A percentile compares a stretch with the other conserved stretches of the same genome.
phyloP scores from a whole-genome alignment of 805 yeast genomes.

The Saturnispora sekii region DNA sequence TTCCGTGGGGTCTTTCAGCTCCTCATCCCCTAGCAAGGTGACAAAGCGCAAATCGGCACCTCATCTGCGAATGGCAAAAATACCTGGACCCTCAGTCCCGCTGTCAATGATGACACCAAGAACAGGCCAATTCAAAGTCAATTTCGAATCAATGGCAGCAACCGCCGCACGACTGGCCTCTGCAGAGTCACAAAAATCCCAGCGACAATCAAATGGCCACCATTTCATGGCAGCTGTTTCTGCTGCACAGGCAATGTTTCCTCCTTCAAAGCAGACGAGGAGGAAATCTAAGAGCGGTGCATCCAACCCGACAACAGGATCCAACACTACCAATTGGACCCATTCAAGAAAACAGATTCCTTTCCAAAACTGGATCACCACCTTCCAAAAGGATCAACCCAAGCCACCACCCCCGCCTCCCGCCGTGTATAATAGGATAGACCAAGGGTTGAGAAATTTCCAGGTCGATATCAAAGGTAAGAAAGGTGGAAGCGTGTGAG shows the following conservation, averaged over 20 bases:
- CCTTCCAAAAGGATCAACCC: conserved; percentile 24
- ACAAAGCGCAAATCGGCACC: neutral
- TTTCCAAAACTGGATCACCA: conserved; percentile 24
- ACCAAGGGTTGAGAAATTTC: conserved; percentile 27
- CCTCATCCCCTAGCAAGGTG: too few species aligned
- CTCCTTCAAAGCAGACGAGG: neutral
- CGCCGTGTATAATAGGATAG: conserved; percentile 21
- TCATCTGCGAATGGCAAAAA: neutral
- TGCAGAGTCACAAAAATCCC: neutral
- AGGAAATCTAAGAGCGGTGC: neutral
- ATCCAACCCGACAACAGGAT: neutral
- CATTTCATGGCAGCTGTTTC: neutral
- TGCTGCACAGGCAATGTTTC: conserved; percentile 4
- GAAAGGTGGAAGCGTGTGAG: neutral
- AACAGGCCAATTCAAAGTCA: neutral
- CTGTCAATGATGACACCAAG: too few species aligned
- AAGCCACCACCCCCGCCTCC: conserved; percentile 20
- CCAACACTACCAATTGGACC: neutral
- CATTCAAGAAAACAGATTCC: neutral
- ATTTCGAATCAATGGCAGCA: conserved; percentile 1
- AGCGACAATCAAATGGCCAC: neutral
- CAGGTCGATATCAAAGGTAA: conserved; percentile 17
- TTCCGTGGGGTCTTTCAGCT: too few species aligned
- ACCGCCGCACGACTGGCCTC: neutral
- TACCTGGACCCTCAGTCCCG: neutral